These are phyloP conservation scores for Plasmodium gonderi DNA, from an alignment of 169 alveolate species.

Conservation along the genomic window DNA sequence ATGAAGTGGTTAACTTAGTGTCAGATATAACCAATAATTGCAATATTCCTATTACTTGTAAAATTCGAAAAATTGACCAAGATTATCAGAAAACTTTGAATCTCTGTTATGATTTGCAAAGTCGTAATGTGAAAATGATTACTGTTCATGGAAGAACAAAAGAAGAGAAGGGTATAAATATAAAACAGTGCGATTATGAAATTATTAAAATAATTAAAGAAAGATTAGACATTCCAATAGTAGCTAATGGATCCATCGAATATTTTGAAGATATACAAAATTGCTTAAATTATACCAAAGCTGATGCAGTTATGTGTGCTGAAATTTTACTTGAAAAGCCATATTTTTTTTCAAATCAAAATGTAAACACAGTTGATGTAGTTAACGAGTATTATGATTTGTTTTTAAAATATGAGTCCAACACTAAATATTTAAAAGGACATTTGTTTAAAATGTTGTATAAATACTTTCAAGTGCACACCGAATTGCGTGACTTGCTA, in stretches of 20 bases:
- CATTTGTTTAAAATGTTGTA: slow-evolving; percentile 58
- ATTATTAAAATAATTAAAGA: slow-evolving; percentile 90
- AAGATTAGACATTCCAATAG: slow-evolving; percentile 90
- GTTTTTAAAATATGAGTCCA: slow-evolving; percentile 63
- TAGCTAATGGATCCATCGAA: slow-evolving; percentile 95
- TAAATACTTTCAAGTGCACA: slow-evolving; percentile 60
- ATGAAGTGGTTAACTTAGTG: slow-evolving; percentile 84
- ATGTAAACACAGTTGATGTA: slow-evolving; percentile 32
- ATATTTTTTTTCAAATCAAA: slow-evolving; percentile 79
- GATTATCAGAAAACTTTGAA: slow-evolving; percentile 89
- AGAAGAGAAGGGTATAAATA: slow-evolving; percentile 78
- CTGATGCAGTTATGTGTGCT: slow-evolving; percentile 94
- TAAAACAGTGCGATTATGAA: slow-evolving; percentile 82
- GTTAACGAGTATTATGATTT: slow-evolving; percentile 62
- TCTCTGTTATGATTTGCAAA: slow-evolving; percentile 90
- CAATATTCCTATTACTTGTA: slow-evolving; percentile 91
- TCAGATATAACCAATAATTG: slow-evolving; percentile 84
- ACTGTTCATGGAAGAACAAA: slow-evolving; percentile 87
- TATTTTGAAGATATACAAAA: slow-evolving; percentile 88
- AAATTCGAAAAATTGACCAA: slow-evolving; percentile 89
- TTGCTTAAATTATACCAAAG: slow-evolving; percentile 92
- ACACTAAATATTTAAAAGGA: slow-evolving; percentile 68
- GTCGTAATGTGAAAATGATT: slow-evolving; percentile 80
- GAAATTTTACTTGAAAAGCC: slow-evolving; percentile 94
- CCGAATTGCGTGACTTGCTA: slow-evolving; percentile 48